Conservation (phyloP, 2,329 filamentous ascomycete genomes). For the Trichoderma sp. region DNA sequence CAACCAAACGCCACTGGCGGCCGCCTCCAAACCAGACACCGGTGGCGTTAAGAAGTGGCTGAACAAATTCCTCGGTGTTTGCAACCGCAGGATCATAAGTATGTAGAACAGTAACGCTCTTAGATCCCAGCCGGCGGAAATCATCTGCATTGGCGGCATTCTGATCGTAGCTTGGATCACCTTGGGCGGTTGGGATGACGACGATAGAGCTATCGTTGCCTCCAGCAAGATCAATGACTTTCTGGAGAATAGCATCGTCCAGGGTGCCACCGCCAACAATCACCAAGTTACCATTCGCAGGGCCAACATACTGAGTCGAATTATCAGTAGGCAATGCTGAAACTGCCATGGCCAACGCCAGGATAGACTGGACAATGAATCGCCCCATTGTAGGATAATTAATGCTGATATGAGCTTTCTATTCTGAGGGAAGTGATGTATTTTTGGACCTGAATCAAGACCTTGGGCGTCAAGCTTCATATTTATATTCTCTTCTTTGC, state of each 20-base stretch:
- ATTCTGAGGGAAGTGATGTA: background rate
- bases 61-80: conserved; percentile 7
- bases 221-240: conserved; percentile 1
- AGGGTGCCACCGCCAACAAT: conserved; percentile 5
- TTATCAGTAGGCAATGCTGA: background rate
- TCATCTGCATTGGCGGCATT: conserved; percentile 7
- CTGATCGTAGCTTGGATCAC: conserved; percentile 3
- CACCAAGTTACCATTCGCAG: conserved; percentile 9
- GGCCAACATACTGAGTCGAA: background rate
- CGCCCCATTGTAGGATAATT: background rate
- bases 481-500: background rate
- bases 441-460: background rate
- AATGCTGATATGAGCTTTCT: background rate
- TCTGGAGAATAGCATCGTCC: conserved; percentile 2
- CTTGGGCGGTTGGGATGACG: conserved; percentile 6
- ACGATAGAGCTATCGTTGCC: conserved; percentile 7
- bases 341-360: background rate
- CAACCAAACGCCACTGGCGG: conserved; percentile 11
- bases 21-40: conserved; percentile 12
- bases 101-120: background rate
- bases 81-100: conserved; percentile 7
- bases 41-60: conserved; percentile 2
- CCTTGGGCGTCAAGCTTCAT: too few relatives aligned
- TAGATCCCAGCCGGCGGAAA: background rate
- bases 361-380: background rate